Evolutionary conservation across 352 stramenopile species (phyloP).

Genomic region (Globisporangium irregulare): DNA sequence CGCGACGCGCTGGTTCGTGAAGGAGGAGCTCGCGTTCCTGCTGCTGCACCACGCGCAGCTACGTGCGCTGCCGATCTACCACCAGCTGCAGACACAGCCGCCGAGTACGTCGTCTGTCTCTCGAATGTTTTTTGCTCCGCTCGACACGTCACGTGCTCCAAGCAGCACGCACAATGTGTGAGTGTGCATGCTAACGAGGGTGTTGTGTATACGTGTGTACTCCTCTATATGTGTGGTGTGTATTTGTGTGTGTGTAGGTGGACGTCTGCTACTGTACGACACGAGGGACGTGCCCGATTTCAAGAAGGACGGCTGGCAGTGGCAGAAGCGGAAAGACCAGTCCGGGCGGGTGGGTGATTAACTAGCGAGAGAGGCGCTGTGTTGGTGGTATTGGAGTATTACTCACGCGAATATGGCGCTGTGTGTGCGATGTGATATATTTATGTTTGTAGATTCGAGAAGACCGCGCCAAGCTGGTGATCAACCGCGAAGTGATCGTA

Average conservation of each 20-base stretch:
- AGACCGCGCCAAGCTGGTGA: conserved; percentile 81
- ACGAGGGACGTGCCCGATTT: conserved; percentile 60
- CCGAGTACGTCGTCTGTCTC: conserved; percentile 40
- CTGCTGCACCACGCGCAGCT: conserved; percentile 50
- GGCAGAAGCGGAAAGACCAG: conserved; percentile 86
- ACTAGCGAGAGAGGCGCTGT: neutral
- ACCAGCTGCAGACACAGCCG: conserved; percentile 42
- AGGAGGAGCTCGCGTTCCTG: conserved; percentile 80
- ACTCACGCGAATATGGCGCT: neutral
- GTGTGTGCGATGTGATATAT: neutral
- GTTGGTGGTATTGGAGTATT: neutral
- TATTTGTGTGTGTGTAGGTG: conserved; percentile 31
- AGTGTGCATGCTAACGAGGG: neutral
- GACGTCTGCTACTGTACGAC: conserved; percentile 71
- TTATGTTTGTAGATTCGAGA: conserved; percentile 49
- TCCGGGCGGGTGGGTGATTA: conserved; percentile 42
- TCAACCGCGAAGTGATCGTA: conserved; percentile 80
- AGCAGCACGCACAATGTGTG: neutral
- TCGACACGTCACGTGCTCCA: neutral
- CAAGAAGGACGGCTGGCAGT: conserved; percentile 85
- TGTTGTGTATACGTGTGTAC: neutral
- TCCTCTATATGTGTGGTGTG: neutral
- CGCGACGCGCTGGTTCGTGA: conserved; percentile 72
- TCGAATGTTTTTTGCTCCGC: neutral
- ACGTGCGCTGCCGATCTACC: conserved; percentile 33